Evolutionary conservation across 495 filamentous ascomycete species (phyloP), one percentile per base, ranked within the genome.

Genomic region (Aspergillus mulundensis): DNA sequence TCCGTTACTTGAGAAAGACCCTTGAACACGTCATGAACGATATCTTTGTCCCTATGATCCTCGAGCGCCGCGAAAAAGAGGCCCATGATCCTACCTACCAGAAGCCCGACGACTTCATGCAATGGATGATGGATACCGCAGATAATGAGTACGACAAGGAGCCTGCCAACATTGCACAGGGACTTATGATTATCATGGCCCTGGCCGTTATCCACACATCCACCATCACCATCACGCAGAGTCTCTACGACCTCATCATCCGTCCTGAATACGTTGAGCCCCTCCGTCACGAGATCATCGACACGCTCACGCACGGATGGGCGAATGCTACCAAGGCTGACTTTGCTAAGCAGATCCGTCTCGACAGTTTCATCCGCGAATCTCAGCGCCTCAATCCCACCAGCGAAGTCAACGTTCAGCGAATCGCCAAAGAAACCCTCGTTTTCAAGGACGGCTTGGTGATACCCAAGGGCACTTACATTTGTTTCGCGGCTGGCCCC

Each of bases 321-420:
- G 38, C 58, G 7, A 58, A 65, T 45, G 61, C 57, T 1, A 68
- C 62, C 1, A 61, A 59, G 50, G 23, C 45, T 15, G 58, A 50
- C 4, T 56, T 74, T 14, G 36, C 51, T 2, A 45, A 50, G 0
- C 65, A 65, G 52, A 41, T 32, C 7, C 55, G 52, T 10, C 16
- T 74, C 48, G 74, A 77, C 51, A 73, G 71, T 45, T 74, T 75
- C 20, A 28, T 77, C 47, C 66, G 64, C 0, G 74, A 77, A 47
- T 70, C 66, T 8, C 67, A 69, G 48, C 58, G 74, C 2, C 66
- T 70, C 18, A 66, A 63, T 8, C 69, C 70, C 11, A 62, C 64
- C n/a, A 61, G 66, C 20, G 68, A 72, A 61, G 45, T 54, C 14
- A 54, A 54, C 50, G 21, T 57, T 16, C 43, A 50, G 34, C 66